Conservation (phyloP, 2,329 filamentous ascomycete species). For the Sporothrix phasma region DNA sequence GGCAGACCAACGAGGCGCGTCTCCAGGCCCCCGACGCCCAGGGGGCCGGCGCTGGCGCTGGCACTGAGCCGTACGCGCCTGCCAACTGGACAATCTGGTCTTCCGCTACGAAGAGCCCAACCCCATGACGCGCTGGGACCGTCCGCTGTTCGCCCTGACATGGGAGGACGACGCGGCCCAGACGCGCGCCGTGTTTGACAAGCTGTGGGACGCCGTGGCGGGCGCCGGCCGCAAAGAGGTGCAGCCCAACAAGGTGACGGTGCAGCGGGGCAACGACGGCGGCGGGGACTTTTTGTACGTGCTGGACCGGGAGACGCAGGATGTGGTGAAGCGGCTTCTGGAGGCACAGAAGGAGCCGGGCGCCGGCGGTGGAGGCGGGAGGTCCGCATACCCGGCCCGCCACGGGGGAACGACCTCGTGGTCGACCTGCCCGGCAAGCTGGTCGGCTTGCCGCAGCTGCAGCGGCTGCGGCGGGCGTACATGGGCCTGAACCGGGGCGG, state of each 20-base stretch:
- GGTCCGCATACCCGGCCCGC: constrained; percentile 37
- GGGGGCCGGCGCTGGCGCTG: background rate
- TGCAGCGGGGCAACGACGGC: constrained; percentile 52
- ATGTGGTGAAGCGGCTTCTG: constrained; percentile 59
- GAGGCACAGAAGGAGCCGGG: constrained; percentile 60
- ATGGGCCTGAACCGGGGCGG: constrained; percentile 64
- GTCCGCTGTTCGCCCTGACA: constrained; percentile 67
- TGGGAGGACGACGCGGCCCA: constrained; percentile 64
- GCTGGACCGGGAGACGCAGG: constrained; percentile 68
- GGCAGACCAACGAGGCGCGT: constrained; percentile 50
- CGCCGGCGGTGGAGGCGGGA: constrained; percentile 49
- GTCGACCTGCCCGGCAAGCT: constrained; percentile 58
- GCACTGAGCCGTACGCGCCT: constrained; percentile 37
- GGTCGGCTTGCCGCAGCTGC: constrained; percentile 63
- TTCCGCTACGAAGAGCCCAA: constrained; percentile 83
- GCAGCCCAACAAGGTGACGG: constrained; percentile 65
- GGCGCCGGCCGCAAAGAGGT: constrained; percentile 52
- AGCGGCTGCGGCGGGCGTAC: constrained; percentile 68
- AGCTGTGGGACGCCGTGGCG: constrained; percentile 65
- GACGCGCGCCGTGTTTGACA: constrained; percentile 44
- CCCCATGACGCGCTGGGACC: constrained; percentile 76
- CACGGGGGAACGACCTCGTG: constrained; percentile 37
- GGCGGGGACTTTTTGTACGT: constrained; percentile 68
- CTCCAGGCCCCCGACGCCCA: constrained; percentile 26
- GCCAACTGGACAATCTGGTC: constrained; percentile 67